These are phyloP conservation scores for Cladorrhinum sp. DNA, from an alignment of 2,329 filamentous ascomycete genomes.

Conservation along the genomic window DNA sequence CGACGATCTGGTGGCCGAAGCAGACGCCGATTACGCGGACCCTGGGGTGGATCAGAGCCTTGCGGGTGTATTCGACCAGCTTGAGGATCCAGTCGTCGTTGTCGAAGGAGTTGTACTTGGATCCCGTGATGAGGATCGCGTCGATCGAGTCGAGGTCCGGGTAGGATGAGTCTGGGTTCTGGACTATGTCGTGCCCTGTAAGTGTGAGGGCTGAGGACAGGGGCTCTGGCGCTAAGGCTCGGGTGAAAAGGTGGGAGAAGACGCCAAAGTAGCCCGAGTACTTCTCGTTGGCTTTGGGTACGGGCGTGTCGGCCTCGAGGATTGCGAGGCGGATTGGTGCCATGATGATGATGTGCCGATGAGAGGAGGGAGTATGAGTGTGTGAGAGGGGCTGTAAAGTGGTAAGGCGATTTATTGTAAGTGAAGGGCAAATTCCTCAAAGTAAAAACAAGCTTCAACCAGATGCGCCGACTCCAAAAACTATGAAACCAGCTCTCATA, in stretches of 20 bases:
- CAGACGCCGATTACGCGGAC: constrained; percentile 77
- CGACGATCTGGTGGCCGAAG: constrained; percentile 85
- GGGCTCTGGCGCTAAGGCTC: constrained; percentile 46
- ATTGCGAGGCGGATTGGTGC: constrained; percentile 74
- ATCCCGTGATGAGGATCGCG: constrained; percentile 77
- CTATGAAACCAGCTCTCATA: too few relatives aligned
- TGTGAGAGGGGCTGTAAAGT: constrained; percentile 5
- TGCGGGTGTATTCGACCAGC: constrained; percentile 65
- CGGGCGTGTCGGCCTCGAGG: constrained; percentile 81
- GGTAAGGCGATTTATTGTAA: not conserved
- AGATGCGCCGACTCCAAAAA: too few relatives aligned
- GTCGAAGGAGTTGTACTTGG: constrained; percentile 71
- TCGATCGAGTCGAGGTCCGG: constrained; percentile 73
- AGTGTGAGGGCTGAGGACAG: constrained; percentile 53
- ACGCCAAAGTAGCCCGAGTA: constrained; percentile 72
- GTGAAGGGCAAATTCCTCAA: too few relatives aligned
- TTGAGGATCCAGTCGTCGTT: constrained; percentile 72
- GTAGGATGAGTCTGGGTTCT: constrained; percentile 56
- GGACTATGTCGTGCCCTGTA: constrained; percentile 68
- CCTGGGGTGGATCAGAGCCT: constrained; percentile 51
- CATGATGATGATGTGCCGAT: constrained; percentile 23
- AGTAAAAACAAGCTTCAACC: too few relatives aligned
- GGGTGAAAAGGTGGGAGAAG: constrained; percentile 59
- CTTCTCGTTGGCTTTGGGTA: constrained; percentile 58
- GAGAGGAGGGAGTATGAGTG: constrained; percentile 19